Base-by-base conservation (phyloP, 345 rosid genomes). In the Trapa bicornis region DNA sequence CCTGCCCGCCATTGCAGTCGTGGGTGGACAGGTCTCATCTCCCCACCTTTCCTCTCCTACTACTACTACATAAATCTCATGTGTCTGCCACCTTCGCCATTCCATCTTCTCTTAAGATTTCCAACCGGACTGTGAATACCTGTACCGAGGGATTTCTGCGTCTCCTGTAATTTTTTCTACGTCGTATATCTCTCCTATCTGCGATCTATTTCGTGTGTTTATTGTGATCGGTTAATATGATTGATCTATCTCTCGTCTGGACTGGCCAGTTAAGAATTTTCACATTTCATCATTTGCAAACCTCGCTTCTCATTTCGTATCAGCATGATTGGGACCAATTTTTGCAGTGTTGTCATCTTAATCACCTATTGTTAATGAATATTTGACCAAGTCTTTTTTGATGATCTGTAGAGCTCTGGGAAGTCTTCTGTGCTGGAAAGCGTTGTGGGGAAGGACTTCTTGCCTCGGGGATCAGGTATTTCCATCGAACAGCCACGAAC, bases 361-460 rank as follows among this genome's bases (percentile, higher is more conserved):
- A 50, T 16, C n/a, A 50, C 6, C 37, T 37, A 61, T 15, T 17
- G 32, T 14, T 72, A 52, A 5, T 47, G 37, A 45, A 22, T 32
- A 16, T 16, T 12, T 53, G 47, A 10, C 48, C 29, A 16, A 37
- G 22, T 4, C 7, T 57, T n/a, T 54, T 54, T n/a, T 54, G 29
- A 54, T n/a, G 60, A 50, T 29, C 64, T 76, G 36, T 75, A 93
- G 98, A 93, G 98, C 77, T 90, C 98, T 54, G 98, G 98, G 66
- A 93, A 93, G 77, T 93, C 98, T 68, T 88, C 98, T 9, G 97
- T 93, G 72, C 81, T 90, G 69, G 98, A 93, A 76, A 88, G 98
- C 62, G 78, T 90, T 70, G 97, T 93, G 11, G 97, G 98, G 42
- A 93, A 93, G 77, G 98, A 90, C 68, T 90, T 93, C 71, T 76